Base-by-base conservation (phyloP, 2,329 filamentous ascomycete species). In the Nannizzia gypsea region DNA sequence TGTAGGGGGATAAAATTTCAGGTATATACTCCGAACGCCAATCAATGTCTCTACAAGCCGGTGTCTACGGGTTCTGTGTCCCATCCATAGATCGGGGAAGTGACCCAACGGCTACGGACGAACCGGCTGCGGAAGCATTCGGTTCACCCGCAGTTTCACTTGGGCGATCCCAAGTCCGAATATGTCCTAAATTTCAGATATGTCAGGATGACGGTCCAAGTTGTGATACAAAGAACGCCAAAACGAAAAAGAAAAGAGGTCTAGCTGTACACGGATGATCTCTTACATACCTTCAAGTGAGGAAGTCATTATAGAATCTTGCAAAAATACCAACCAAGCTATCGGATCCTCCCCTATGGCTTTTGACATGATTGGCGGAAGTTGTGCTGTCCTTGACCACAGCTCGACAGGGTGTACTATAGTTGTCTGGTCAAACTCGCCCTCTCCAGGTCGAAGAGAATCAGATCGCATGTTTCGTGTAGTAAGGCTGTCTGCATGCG, bases 281-380 rank as follows among this genome's bases (percentile, higher is more conserved):
- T 42, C 38, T 6, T 6, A 78, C 86, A 73, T 78, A 95, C 92
- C 92, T 75, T 86, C 88, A 70, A 90, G 88, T 75, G 90, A 96
- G 65, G 89, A 90, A 38, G 90, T 96, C 69, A 97, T 85, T 65
- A 99, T 96, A 64, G 87, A 87, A 67, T 95, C 86, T 71, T 96
- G 87, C 59, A 92, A 91, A 68, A 99, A 99, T n/a, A 86, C 88
- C 42, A 99, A 75, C 87, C 91, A 96, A 71, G 84, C 89, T 52
- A 95, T 78, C 58, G 91, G 90, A 73, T 97, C 90, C 62, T 86
- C 83, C 71, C 96, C 90, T 38, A 96, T 84, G 11, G 82, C 78
- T 73, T 96, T 96, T 55, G 87, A 83, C 89, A 96, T 85, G 26
- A 99, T 90, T 54, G 93, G 92, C 57, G 92, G 92, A 59, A 97